A percentile compares a stretch with the other conserved stretches of the same genome.
Conservation (phyloP, 2,329 filamentous ascomycete genomes). For the Epichloe sylvatica region DNA sequence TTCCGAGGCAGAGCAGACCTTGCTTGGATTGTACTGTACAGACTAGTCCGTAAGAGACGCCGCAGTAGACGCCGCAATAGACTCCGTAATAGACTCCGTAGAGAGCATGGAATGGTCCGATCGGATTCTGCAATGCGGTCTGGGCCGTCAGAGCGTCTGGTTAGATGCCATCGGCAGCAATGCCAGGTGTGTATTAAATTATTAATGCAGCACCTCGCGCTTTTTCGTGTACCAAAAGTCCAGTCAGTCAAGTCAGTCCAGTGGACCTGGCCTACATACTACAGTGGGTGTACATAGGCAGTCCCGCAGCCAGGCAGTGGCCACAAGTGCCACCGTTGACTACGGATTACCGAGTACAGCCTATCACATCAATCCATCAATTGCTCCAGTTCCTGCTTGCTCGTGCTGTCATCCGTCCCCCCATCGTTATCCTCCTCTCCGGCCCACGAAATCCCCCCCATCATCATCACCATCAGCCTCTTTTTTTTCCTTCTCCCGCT, state of each 20-base stretch:
- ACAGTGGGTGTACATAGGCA: not conserved
- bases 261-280: not conserved
- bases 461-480: constrained; percentile 12
- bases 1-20: not conserved
- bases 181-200: no score
- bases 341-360: no score
- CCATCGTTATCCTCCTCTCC: not conserved
- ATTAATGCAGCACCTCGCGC: not conserved
- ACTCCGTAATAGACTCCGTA: no score
- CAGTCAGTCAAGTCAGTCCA: no score
- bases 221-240: no score
- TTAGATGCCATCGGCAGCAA: no score
- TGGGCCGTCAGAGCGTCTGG: not conserved
- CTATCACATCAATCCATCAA: not conserved
- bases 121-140: no score
- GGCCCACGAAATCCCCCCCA: constrained; percentile 4
- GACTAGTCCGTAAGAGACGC: no score
- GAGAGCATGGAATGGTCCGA: no score
- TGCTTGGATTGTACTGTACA: not conserved
- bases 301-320: not conserved
- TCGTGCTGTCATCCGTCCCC: not conserved
- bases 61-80: no score
- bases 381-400: not conserved
- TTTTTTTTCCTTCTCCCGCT: constrained; percentile 10
- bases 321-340: not conserved